Conservation (phyloP, 2,329 filamentous ascomycete species). For the Metarhizium robertsii region DNA sequence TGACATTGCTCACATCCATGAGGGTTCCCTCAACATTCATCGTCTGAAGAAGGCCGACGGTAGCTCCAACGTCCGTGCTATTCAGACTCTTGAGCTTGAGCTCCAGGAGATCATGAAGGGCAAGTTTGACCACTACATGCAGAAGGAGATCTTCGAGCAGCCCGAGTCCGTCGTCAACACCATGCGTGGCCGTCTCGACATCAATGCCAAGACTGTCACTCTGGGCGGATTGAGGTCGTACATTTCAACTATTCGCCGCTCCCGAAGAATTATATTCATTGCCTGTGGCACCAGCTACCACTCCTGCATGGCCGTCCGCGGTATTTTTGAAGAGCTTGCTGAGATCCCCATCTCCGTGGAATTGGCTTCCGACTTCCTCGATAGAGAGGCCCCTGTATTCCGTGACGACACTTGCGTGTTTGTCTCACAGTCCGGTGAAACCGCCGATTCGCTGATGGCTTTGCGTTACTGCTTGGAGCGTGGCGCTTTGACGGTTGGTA, state of each 20-base stretch:
- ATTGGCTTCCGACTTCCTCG: conserved; percentile 94
- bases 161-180: conserved; percentile 99
- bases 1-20: conserved; percentile 98
- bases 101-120: conserved; percentile 99
- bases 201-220: conserved; percentile 88
- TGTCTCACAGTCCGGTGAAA: conserved; percentile 97
- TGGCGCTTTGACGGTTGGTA: conserved; percentile 91
- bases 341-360: conserved; percentile 98
- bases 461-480: conserved; percentile 97
- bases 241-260: conserved; percentile 91
- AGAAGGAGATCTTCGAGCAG: conserved; percentile 99
- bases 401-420: conserved; percentile 98
- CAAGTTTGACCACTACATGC: conserved; percentile 99
- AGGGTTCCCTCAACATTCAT: conserved; percentile 98
- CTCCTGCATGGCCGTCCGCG: conserved; percentile 98
- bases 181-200: conserved; percentile 96
- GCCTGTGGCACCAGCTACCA: conserved; percentile 97
- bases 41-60: conserved; percentile 94
- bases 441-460: conserved; percentile 93
- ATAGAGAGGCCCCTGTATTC: conserved; percentile 95
- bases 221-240: conserved; percentile 94
- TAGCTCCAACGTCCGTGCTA: conserved; percentile 91
- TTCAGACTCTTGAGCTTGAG: conserved; percentile 97
- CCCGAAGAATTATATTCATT: conserved; percentile 96
- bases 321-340: conserved; percentile 93